Evolutionary conservation across 768 basidiomycete genomes (phyloP).

Genomic region (Tulasnella sp.): DNA sequence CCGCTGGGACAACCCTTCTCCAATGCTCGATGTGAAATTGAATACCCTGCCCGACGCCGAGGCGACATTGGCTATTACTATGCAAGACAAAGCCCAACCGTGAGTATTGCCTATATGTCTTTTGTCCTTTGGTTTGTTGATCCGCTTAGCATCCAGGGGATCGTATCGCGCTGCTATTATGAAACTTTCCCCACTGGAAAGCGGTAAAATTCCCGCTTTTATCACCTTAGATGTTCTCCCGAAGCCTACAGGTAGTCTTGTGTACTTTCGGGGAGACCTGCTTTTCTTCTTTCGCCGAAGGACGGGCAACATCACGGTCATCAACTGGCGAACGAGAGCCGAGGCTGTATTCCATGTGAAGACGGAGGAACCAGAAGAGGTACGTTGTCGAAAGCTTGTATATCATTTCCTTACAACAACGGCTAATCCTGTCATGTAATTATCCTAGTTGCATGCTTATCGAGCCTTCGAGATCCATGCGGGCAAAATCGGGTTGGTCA

Average conservation of each 20-base stretch:
- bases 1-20: slow-evolving; percentile 2
- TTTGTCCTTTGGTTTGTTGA: neutral
- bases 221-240: neutral
- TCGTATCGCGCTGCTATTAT: neutral
- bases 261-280: slow-evolving; percentile 12
- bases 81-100: neutral
- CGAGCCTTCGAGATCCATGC: neutral
- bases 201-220: slow-evolving; percentile 14
- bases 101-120: neutral
- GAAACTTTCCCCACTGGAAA: neutral
- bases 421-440: neutral
- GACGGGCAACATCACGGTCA: slow-evolving; percentile 7
- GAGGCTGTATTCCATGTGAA: neutral
- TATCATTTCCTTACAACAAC: too few relatives aligned
- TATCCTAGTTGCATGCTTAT: neutral
- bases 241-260: neutral
- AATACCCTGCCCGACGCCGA: neutral
- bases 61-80: slow-evolving; percentile 7
- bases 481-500: neutral
- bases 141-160: neutral
- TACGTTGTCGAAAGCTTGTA: neutral
- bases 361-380: neutral
- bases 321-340: slow-evolving; percentile 23
- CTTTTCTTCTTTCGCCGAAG: slow-evolving; percentile 8
- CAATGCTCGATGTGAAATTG: neutral